Evolutionary conservation across 306 rosid species (phyloP), one percentile per base, ranked within the genome.

Genomic region (Trifolium subterraneum): DNA sequence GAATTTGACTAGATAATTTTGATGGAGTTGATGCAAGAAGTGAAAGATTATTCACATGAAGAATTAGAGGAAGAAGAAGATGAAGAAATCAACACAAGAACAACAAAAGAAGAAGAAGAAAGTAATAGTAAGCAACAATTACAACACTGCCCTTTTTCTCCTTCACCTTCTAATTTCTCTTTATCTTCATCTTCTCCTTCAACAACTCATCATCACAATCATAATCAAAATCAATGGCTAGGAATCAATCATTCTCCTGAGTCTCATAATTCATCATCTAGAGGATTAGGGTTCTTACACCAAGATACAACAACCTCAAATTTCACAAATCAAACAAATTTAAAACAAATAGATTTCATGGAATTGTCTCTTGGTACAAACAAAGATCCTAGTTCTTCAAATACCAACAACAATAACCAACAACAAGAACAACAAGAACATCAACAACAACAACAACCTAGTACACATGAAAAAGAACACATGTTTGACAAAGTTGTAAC

Each of bases 401-500:
- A 48, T 58, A 19, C 51, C 11, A 70, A 62, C 23, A 48, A n/a
- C 73, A 22, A 2, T 2, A 44, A 2, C 73, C 18, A 2, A 15
- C 62, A 54, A 20, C 29, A 5, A 6, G n/a, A 22, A 1, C 62
- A 23, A 3, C 7, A 54, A 10, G 15, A 54, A 1, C 31, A 55
- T 12, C 8, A 55, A 2, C 63, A 56, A 12, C 16, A 56, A 12
- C 35, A 56, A 56, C 35, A 56, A 23, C 63, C 33, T 22, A 25
- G 35, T 22, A 22, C n/a, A 4, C 35, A 51, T 35, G 89, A 88
- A 84, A 81, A 85, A 55, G 98, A 92, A 83, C 98, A 87, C 87
- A 87, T 92, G 98, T 92, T 92, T 47, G 92, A 88, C 38, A 92
- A 92, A 71, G 92, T 90, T 1, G 98, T 90, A 27, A 92, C 98